Conservation (phyloP, 495 filamentous ascomycete species). For the Xanthoparmelia taractica region DNA sequence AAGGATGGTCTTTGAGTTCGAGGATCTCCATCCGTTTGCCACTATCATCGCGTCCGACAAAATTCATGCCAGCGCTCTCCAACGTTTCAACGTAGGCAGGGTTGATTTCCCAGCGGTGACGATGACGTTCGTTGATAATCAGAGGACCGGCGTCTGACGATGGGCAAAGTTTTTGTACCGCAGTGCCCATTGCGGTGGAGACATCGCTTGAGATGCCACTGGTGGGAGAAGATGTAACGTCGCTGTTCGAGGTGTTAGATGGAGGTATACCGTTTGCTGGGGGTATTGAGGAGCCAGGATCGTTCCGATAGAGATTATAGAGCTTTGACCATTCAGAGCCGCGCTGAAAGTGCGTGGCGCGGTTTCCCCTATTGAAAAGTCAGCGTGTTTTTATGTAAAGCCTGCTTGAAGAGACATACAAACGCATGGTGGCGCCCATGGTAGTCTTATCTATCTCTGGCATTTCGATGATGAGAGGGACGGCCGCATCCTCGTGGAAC, state of each 20-base stretch:
- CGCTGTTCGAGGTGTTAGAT: neutral
- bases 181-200: constrained; percentile 18
- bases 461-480: constrained; percentile 80
- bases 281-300: constrained; percentile 18
- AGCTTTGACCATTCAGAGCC: constrained; percentile 74
- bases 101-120: constrained; percentile 45
- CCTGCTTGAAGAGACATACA: constrained; percentile 29
- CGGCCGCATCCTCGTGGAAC: constrained; percentile 46
- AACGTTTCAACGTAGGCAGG: constrained; percentile 34
- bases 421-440: constrained; percentile 88
- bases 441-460: constrained; percentile 69
- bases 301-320: constrained; percentile 60
- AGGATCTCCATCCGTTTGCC: constrained; percentile 87
- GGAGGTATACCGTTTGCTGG: constrained; percentile 6
- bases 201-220: neutral
- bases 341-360: constrained; percentile 65
- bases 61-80: constrained; percentile 34
- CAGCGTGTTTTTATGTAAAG: neutral
- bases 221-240: neutral
- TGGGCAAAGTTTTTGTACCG: neutral
- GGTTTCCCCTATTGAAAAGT: constrained; percentile 43
- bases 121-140: constrained; percentile 44
- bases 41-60: constrained; percentile 69
- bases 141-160: constrained; percentile 1
- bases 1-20: constrained; percentile 83